Conservation (phyloP, 495 filamentous ascomycete species). For the Penicillium angulare region DNA sequence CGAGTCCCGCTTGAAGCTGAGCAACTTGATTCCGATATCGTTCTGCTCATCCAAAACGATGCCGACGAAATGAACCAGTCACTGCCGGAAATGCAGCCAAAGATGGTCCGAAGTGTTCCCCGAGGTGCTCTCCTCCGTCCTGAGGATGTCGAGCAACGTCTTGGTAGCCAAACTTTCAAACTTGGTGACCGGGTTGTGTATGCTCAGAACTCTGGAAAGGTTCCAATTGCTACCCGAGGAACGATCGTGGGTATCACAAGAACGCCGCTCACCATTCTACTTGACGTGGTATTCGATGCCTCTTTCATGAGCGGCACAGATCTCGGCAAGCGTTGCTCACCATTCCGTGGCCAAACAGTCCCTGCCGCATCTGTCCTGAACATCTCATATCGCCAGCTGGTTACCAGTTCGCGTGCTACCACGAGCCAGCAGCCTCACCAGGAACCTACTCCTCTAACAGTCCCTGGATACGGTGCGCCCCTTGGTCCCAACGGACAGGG, state of each 20-base stretch:
- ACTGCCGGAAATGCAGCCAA: slow-evolving; percentile 50
- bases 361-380: slow-evolving; percentile 82
- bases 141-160: slow-evolving; percentile 84
- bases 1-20: slow-evolving; percentile 91
- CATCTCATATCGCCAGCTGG: slow-evolving; percentile 74
- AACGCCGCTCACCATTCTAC: slow-evolving; percentile 71
- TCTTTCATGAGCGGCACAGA: slow-evolving; percentile 96
- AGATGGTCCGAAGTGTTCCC: slow-evolving; percentile 72
- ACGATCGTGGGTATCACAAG: slow-evolving; percentile 91
- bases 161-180: slow-evolving; percentile 78
- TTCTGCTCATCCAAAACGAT: slow-evolving; percentile 75
- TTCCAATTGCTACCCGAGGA: slow-evolving; percentile 87
- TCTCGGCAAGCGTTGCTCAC: slow-evolving; percentile 84
- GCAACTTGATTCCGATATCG: slow-evolving; percentile 88
- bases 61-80: slow-evolving; percentile 57
- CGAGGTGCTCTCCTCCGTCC: slow-evolving; percentile 86
- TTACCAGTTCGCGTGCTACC: slow-evolving; percentile 70
- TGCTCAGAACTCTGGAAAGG: slow-evolving; percentile 87
- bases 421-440: slow-evolving; percentile 56
- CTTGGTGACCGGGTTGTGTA: slow-evolving; percentile 93
- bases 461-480: slow-evolving; percentile 59
- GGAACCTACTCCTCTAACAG: slow-evolving; percentile 53
- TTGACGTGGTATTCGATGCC: slow-evolving; percentile 91
- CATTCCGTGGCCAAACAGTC: slow-evolving; percentile 94
- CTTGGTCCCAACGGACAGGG: slow-evolving; percentile 56